Base-by-base conservation (phyloP, 1,284 basidiomycete genomes). In the Cystobasidium slooffiae region DNA sequence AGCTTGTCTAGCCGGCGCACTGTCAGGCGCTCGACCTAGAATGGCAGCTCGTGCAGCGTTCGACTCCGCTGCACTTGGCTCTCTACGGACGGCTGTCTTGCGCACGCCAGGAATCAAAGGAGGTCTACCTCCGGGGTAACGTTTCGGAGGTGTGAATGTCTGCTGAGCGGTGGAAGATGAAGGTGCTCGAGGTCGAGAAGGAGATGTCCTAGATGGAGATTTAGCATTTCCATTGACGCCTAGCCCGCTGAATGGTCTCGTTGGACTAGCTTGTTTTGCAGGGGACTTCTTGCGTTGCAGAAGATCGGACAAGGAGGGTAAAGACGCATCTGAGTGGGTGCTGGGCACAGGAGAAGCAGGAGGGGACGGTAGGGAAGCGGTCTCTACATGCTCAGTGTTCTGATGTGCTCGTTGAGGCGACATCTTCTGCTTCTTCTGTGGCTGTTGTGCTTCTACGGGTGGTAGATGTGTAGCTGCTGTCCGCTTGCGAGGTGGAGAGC, bases 261-360 rank as follows among this genome's bases (percentile, higher is more conserved):
- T n/a, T n/a, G n/a, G n/a, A n/a, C n/a, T n/a, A n/a, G n/a, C n/a
- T n/a, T n/a, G n/a, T n/a, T n/a, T 22, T 7, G 16, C 4, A 51
- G 5, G 7, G 6, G 14, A 5, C 6, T 24, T 44, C 24, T 18
- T n/a, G 5, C 12, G 43, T 49, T 43, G 62, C 6, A 7, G 7
- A 20, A 64, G 5, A 12, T 51, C 24, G 5, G 24, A 43, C 6
- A 64, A 16, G n/a, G 12, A 18, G 14, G 62, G 62, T 9, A 64
- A 31, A 10, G 62, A 64, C 5, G 62, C 22, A 64, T 64, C 62
- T 3, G 62, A 64, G 20, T 14, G 16, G 12, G 44, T 46, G 47
- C 62, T 51, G 14, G 12, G 62, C 44, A 37, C 62, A 24, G 62
- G 62, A 7, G 62, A 64, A n/a, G 62, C 62, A 47, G 62, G 44